These are phyloP conservation scores for Boletus coccyginus DNA, from an alignment of 768 basidiomycete species.

Conservation along the genomic window DNA sequence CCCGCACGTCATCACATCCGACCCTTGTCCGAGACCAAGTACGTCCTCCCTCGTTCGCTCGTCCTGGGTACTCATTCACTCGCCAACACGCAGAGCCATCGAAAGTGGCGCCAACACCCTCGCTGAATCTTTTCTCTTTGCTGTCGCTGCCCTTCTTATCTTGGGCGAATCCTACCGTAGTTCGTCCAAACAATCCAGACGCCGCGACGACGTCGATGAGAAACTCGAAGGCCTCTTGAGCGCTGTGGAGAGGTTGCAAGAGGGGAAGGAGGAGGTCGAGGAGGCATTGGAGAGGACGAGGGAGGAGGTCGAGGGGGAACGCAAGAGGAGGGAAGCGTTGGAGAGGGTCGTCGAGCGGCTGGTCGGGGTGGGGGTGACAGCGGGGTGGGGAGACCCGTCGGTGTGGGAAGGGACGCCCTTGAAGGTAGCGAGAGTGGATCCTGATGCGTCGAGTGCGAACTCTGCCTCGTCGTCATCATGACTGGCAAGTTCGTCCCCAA, in stretches of 20 bases:
- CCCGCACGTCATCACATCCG: conserved; percentile 61
- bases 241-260: conserved; percentile 45
- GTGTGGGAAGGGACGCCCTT: conserved; percentile 56
- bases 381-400: conserved; percentile 57
- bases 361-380: conserved; percentile 63
- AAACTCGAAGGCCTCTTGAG: conserved; percentile 56
- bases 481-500: not conserved
- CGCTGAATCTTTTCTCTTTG: conserved; percentile 82
- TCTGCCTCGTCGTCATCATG: conserved; percentile 2
- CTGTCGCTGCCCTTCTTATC: conserved; percentile 71
- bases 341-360: conserved; percentile 60
- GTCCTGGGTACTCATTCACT: not conserved
- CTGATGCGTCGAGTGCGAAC: conserved; percentile 3
- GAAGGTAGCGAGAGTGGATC: conserved; percentile 42
- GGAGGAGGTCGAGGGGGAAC: conserved; percentile 35
- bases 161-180: conserved; percentile 75
- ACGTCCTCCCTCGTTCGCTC: conserved; percentile 14
- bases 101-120: conserved; percentile 83
- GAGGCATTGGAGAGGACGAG: conserved; percentile 43
- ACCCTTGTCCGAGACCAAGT: conserved; percentile 77
- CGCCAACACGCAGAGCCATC: conserved; percentile 53
- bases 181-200: conserved; percentile 64
- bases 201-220: conserved; percentile 73
- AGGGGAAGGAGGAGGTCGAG: conserved; percentile 41
- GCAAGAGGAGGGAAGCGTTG: conserved; percentile 59